phyloP scores from a whole-genome alignment of 176 grass and related monocot species.

The Musa itinerans region DNA sequence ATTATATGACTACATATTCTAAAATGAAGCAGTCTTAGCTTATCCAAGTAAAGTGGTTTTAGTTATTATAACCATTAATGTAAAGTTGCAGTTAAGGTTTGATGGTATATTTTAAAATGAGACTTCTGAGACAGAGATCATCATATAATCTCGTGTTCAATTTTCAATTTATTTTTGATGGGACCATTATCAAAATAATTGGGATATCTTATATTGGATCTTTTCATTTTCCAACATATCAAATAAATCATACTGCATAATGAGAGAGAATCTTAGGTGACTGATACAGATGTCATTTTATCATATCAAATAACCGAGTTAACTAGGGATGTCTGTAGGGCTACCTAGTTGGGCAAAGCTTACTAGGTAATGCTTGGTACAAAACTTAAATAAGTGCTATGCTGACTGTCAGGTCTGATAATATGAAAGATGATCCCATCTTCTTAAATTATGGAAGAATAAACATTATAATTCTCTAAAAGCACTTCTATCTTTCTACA shows the following conservation, averaged over 20 bases:
- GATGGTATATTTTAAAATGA: background rate
- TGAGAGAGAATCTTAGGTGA: background rate
- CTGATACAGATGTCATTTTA: background rate
- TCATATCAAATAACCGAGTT: background rate
- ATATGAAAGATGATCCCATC: background rate
- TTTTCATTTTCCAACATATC: background rate
- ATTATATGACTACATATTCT: too few species aligned
- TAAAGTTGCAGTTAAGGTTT: background rate
- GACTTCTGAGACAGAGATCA: background rate
- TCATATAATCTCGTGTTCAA: background rate
- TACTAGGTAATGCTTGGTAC: background rate
- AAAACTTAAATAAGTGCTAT: background rate
- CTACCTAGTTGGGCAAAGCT: background rate
- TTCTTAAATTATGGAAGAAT: background rate
- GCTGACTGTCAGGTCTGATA: background rate
- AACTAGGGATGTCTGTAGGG: background rate
- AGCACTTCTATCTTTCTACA: background rate
- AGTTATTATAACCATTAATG: background rate
- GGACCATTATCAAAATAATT: background rate
- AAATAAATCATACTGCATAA: background rate
- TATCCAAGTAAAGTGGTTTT: background rate
- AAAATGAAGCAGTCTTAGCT: background rate
- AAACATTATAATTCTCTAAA: background rate
- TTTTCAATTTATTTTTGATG: background rate
- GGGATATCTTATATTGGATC: background rate